A percentile compares a stretch with the other conserved stretches of the same genome.
Evolutionary conservation across 495 filamentous ascomycete species (phyloP).

Genomic region (Xylaria bambusicola): DNA sequence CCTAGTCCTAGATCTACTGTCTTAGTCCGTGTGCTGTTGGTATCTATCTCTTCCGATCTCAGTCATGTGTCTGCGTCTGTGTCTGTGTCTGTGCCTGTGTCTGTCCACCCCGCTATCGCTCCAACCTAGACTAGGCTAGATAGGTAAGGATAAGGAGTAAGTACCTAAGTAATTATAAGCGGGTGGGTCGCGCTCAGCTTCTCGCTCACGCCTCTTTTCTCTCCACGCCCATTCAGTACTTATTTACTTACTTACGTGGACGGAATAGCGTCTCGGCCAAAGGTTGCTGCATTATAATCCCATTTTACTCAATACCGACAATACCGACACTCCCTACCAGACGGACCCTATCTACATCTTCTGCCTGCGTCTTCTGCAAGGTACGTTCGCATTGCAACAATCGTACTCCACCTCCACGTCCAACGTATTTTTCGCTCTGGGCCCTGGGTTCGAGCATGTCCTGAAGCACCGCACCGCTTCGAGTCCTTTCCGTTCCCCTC

Average conservation of each 20-base stretch:
- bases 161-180: constrained; percentile 11
- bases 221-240: no score
- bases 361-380: background rate
- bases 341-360: no score
- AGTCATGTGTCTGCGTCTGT: no score
- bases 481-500: background rate
- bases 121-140: no score
- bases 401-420: no score
- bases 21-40: background rate
- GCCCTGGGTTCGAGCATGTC: constrained; percentile 1
- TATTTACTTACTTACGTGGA: no score
- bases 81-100: background rate
- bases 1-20: no score
- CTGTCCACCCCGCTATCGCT: constrained; percentile 1
- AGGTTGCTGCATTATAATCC: constrained; percentile 10
- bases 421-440: no score
- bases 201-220: background rate
- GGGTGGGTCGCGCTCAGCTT: constrained; percentile 8
- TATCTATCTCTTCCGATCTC: background rate
- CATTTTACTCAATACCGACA: constrained; percentile 15
- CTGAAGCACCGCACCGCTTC: background rate
- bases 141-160: no score
- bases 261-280: no score
- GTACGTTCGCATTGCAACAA: constrained; percentile 1
- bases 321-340: constrained; percentile 18